Evolutionary conservation across 768 basidiomycete genomes (phyloP).

Genomic region (Candolleomyces eurysporus): DNA sequence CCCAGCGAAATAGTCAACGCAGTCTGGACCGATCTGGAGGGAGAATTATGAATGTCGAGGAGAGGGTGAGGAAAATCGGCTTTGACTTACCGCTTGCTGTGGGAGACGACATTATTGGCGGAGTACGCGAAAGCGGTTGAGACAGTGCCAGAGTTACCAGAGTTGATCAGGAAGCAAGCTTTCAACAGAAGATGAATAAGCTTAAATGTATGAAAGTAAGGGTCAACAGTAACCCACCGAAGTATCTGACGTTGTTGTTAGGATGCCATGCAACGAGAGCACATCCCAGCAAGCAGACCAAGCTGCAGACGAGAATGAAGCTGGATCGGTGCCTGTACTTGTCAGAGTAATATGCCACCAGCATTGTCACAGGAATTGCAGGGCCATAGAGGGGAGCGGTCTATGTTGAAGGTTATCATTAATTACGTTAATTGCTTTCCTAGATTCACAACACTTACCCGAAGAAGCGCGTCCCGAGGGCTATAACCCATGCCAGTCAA

Average conservation of each 20-base stretch:
- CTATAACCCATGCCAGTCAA: constrained; percentile 46
- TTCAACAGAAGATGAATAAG: neutral
- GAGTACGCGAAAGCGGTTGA: constrained; percentile 44
- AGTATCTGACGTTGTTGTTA: constrained; percentile 38
- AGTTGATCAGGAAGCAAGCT: constrained; percentile 45
- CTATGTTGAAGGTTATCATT: constrained; percentile 19
- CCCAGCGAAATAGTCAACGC: constrained; percentile 43
- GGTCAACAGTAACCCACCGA: constrained; percentile 27
- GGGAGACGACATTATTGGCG: constrained; percentile 48
- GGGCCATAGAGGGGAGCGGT: constrained; percentile 46
- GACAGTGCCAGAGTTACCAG: constrained; percentile 41
- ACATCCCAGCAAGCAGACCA: constrained; percentile 39
- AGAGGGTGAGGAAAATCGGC: neutral
- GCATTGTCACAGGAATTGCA: constrained; percentile 37
- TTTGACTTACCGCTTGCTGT: constrained; percentile 36
- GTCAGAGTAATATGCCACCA: constrained; percentile 48
- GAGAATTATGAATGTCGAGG: neutral
- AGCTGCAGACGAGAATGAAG: constrained; percentile 37
- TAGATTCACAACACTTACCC: constrained; percentile 24
- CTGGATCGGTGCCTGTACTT: constrained; percentile 39
- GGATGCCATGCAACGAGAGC: constrained; percentile 37
- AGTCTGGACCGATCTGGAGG: constrained; percentile 30
- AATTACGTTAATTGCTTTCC: neutral
- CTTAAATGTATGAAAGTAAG: too few relatives aligned
- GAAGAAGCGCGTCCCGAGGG: constrained; percentile 34